Evolutionary conservation across 2,329 filamentous ascomycete species (phyloP), one percentile per base, ranked within the genome.

Genomic region (Hypocrella siamensis): DNA sequence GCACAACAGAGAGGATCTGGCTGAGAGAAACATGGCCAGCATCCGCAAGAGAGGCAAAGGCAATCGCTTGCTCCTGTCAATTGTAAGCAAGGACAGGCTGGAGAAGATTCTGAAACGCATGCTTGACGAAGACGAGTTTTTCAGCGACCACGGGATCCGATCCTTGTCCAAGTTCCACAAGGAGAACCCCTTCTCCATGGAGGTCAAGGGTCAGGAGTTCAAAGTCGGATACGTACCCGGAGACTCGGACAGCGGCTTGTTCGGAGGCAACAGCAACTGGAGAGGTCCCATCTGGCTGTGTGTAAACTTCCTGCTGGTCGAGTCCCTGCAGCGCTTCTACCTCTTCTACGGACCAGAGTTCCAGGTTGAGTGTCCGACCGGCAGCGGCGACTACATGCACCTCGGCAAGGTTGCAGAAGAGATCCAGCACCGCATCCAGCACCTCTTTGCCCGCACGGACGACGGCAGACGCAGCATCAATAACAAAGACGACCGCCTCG

Each of bases 231-330:
- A 96, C 48, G 75, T 96, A 14, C 77, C 90, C 2, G 90, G 88
- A n/a, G 88, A 96, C 51, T 94, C 88, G 1, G 86, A 96, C 58
- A 93, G 82, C 46, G 83, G 84, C 4, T 69, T 96, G 5, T 96
- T 96, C 47, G 88, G 88, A 32, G 88, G 88, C 42, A 96, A 96
- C 67, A 93, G 85, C 54, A 96, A 96, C 57, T 96, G 88, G 88
- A 75, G 88, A 58, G 88, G 80, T 1, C 88, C 90, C 0, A 88
- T 93, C 44, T 96, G 88, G 88, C 67, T 94, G 30, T 90, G 84
- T 39, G 85, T 93, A 58, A 96, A 96, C 57, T 94, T 93, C 59
- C 60, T 96, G 32, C 69, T 96, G 11, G 79, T 96, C 26, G 88
- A 96, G 54, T 88, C 86, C 6, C 69, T 94, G n/a, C 81, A 93